Conservation (phyloP, 140 eudicot species). For the Erigeron philadelphicus region DNA sequence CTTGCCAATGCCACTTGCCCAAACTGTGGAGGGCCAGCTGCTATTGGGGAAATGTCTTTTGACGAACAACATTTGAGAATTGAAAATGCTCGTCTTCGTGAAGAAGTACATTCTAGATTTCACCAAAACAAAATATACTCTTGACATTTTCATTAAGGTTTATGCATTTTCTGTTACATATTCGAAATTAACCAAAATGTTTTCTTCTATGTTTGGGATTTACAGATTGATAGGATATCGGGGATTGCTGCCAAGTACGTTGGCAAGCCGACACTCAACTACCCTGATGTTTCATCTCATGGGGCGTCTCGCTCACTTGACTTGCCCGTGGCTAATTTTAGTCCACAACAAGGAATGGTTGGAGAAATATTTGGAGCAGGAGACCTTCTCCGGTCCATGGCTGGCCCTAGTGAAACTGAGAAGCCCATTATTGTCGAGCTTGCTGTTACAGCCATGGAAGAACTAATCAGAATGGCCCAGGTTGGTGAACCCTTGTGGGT, state of each 20-base stretch:
- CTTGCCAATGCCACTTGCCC: constrained; percentile 77
- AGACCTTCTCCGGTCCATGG: constrained; percentile 56
- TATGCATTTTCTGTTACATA: not conserved
- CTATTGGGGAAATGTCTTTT: constrained; percentile 89
- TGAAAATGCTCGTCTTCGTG: constrained; percentile 82
- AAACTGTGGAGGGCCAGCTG: constrained; percentile 87
- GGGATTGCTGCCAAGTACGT: constrained; percentile 87
- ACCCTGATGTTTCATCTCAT: constrained; percentile 45
- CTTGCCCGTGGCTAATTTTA: constrained; percentile 52
- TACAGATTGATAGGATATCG: constrained; percentile 85
- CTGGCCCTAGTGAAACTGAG: constrained; percentile 70
- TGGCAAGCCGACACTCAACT: constrained; percentile 73
- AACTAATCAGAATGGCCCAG: constrained; percentile 78
- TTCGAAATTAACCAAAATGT: not conserved
- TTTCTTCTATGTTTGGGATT: not conserved
- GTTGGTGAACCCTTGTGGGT: constrained; percentile 79
- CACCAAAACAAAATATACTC: constrained; percentile 7
- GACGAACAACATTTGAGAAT: constrained; percentile 90
- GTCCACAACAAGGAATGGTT: constrained; percentile 50
- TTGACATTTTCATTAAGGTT: not conserved
- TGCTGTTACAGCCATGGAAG: constrained; percentile 97
- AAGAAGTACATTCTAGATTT: constrained; percentile 57
- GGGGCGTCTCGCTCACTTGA: constrained; percentile 68
- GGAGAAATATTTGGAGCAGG: constrained; percentile 66
- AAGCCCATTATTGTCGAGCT: constrained; percentile 82